Evolutionary conservation across 2,329 filamentous ascomycete species (phyloP), one percentile per base, ranked within the genome.

Genomic region (Penicillium sp.): DNA sequence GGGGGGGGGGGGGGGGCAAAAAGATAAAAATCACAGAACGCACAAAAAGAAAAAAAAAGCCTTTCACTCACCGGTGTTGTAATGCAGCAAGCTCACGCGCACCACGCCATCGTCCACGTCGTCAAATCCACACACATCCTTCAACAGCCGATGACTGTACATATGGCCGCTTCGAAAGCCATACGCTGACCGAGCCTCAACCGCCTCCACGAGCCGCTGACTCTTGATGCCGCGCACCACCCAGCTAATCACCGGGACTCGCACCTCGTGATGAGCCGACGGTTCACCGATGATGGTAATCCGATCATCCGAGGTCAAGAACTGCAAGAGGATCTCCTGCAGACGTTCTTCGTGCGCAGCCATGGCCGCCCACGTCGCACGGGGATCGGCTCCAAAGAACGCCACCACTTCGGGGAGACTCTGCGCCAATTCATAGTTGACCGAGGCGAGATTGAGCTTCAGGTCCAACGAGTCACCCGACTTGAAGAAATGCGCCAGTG

Each of bases 21-120:
- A 8, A 43, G 9, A 25, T 9, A 8, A 8, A 13, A 40, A 24
- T 12, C 34, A 39, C 13, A 36, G 35, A 44, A 29, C 33, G 9
- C 32, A 35, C 4, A 24, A 35, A 36, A 39, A 5, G 9, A 8
- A 9, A 36, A 25, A 6, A 3, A 18, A 18, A 18, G 18, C 18
- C 18, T 18, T 18, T 9, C 29, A 74, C 78, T 73, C 60, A 81
- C 79, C 61, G 3, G 82, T 86, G 57, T 88, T 88, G 61, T 88
- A 88, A 66, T 88, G 84, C 46, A 85, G 76, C 73, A 87, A 74
- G 57, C 82, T 86, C n/a, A 87, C 81, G 53, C 85, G 75, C 4
- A 85, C 76, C 7, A 88, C 78, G 0, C 83, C 85, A 55, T 86
- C 76, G 7, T 77, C 72, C 46, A 82, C 73, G 27, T 76, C 71